A percentile compares a stretch with the other conserved stretches of the same genome.
Conservation (phyloP, 495 filamentous ascomycete genomes). For the Xylaria acuta region DNA sequence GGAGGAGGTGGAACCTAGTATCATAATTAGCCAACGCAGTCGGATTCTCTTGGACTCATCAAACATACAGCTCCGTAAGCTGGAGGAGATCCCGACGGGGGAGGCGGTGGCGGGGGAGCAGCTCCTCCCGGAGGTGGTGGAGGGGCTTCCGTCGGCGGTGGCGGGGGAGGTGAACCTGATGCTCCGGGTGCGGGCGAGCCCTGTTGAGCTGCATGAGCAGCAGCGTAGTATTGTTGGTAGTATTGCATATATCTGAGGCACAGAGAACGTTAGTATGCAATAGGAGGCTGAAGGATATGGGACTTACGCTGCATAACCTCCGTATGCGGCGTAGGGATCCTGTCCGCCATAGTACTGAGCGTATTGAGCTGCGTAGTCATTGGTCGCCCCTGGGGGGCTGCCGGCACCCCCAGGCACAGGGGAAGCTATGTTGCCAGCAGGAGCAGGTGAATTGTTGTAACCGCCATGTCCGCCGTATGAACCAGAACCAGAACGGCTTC, state of each 20-base stretch:
- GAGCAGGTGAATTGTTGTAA: slow-evolving; percentile 45
- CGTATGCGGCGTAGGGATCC: slow-evolving; percentile 93
- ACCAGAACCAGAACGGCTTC: slow-evolving; percentile 43
- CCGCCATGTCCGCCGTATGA: slow-evolving; percentile 46
- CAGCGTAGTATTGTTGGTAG: slow-evolving; percentile 69
- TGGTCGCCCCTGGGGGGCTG: slow-evolving; percentile 47
- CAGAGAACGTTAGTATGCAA: background rate
- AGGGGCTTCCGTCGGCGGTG: slow-evolving; percentile 65
- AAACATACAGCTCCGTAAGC: slow-evolving; percentile 68
- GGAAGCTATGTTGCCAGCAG: slow-evolving; percentile 34
- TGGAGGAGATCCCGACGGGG: slow-evolving; percentile 63
- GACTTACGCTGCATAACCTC: slow-evolving; percentile 72
- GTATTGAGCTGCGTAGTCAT: slow-evolving; percentile 78
- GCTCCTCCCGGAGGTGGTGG: slow-evolving; percentile 66
- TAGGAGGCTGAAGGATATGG: background rate
- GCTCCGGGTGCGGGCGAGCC: slow-evolving; percentile 45
- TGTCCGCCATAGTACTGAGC: slow-evolving; percentile 77
- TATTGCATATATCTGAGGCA: slow-evolving; percentile 66
- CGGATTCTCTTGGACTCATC: slow-evolving; percentile 52
- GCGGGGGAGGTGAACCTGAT: slow-evolving; percentile 63
- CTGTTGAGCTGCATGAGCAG: slow-evolving; percentile 60
- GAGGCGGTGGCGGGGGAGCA: slow-evolving; percentile 61
- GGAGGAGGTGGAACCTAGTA: slow-evolving; percentile 61
- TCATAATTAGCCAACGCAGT: slow-evolving; percentile 29
- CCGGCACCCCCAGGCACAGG: slow-evolving; percentile 45